These are phyloP conservation scores for Acer negundo DNA, from an alignment of 345 rosid species.

Conservation along the genomic window DNA sequence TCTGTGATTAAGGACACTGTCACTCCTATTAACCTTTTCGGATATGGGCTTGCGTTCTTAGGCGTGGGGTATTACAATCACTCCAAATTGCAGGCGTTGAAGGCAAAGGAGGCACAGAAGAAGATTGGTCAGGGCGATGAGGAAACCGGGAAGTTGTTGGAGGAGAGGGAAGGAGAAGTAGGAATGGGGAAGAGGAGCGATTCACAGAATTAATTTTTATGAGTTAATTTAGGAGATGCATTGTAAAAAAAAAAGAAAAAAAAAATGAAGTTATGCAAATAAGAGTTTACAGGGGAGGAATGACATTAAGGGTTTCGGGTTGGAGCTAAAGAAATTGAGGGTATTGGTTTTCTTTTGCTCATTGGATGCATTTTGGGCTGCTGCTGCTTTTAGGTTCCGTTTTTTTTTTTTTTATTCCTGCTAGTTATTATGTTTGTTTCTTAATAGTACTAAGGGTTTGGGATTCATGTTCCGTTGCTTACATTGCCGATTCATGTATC, in stretches of 20 bases:
- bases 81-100: slow-evolving; percentile 85
- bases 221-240: slow-evolving; percentile 18
- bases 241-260: not conserved
- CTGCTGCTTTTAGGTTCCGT: slow-evolving; percentile 19
- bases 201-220: slow-evolving; percentile 47
- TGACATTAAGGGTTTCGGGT: not conserved
- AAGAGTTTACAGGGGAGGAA: slow-evolving; percentile 28
- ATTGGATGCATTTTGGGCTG: slow-evolving; percentile 30
- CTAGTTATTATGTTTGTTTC: slow-evolving; percentile 26
- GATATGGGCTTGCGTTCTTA: slow-evolving; percentile 85
- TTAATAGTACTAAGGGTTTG: slow-evolving; percentile 22
- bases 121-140: slow-evolving; percentile 69
- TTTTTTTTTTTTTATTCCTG: slow-evolving; percentile 13
- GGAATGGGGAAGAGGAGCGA: slow-evolving; percentile 57
- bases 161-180: slow-evolving; percentile 66
- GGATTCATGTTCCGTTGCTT: slow-evolving; percentile 30
- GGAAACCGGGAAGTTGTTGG: slow-evolving; percentile 84
- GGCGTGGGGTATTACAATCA: slow-evolving; percentile 95
- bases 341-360: slow-evolving; percentile 24
- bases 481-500: slow-evolving; percentile 15
- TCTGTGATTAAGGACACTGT: slow-evolving; percentile 96
- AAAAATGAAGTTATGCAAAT: slow-evolving; percentile 15
- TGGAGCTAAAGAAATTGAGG: slow-evolving; percentile 18
- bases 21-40: slow-evolving; percentile 80
- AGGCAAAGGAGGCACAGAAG: slow-evolving; percentile 91